Conservation (phyloP, 176 grass and related monocot genomes). For the Musa troglodytarum region DNA sequence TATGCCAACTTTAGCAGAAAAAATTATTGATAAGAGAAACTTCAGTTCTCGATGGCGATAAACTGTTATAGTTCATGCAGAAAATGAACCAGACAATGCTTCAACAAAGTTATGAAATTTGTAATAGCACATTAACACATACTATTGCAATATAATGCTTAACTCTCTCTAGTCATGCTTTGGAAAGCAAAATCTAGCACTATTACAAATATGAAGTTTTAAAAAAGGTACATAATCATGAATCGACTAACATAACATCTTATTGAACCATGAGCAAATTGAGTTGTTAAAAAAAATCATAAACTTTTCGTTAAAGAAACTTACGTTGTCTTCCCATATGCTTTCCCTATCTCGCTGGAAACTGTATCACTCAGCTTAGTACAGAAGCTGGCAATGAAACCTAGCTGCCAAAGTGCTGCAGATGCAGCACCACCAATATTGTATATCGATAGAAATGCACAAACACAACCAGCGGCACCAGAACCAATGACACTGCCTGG, state of each 20-base stretch:
- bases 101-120: not conserved
- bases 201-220: not conserved
- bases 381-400: conserved; percentile 89
- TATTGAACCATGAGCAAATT: conserved; percentile 7
- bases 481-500: conserved; percentile 89
- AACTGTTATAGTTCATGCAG: not conserved
- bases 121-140: not conserved
- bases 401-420: conserved; percentile 60
- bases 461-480: conserved; percentile 55
- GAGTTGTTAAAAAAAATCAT: not conserved
- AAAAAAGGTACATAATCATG: not conserved
- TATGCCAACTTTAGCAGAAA: not conserved
- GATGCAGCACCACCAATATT: conserved; percentile 39
- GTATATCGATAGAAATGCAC: conserved; percentile 66
- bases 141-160: not conserved
- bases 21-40: not conserved
- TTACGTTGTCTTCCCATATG: conserved; percentile 84
- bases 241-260: not conserved
- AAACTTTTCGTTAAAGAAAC: conserved; percentile 3
- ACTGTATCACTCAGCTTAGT: conserved; percentile 87
- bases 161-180: not conserved
- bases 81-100: not conserved
- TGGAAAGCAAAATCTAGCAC: not conserved
- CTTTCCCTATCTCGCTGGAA: conserved; percentile 95
- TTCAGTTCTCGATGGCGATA: not conserved